Evolutionary conservation across 306 rosid species (phyloP), one percentile per base, ranked within the genome.

Genomic region (Canavalia gladiata): DNA sequence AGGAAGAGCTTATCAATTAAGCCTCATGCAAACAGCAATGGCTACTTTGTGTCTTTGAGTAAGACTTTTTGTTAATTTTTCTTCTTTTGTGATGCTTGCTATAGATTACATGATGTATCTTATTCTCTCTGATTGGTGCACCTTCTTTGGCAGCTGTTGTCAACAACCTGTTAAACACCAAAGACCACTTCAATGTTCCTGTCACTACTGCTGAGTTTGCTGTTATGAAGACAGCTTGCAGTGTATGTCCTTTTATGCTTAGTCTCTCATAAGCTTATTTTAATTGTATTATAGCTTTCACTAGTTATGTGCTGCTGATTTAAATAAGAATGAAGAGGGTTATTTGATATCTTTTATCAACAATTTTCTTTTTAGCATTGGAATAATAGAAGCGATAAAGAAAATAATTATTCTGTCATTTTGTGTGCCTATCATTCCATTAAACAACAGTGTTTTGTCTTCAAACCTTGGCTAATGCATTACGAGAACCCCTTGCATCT

Each of bases 191-290:
- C 41, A 70, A 77, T 45, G 92, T 95, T 84, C 97, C 97, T 47
- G 83, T 95, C 81, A 89, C 99, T 8, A 79, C 90, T 65, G 97
- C 97, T 34, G 99, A 95, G 84, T 90, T 90, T 80, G 75, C 92
- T 49, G 99, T 93, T 81, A 87, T 95, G 91, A 95, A 88, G 92
- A 89, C 97, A 67, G 97, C 97, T 83, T 95, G 97, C 90, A 95
- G 89, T 56, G 97, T 95, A 93, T 75, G 97, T 68, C 74, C 76
- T 84, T 69, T 68, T 78, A 67, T 68, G 54, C 78, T 75, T 78
- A 37, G 42, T 57, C 69, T 73, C 74, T 51, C 54, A 37, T 77
- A 49, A 43, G 10, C 31, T 65, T 39, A 49, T 2, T 6, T 41
- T 10, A 79, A 60, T 73, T 63, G 47, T 18, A 47, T 71, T 33